These are phyloP conservation scores for Neopestalotiopsis rosae DNA, from an alignment of 2,329 filamentous ascomycete genomes.

Conservation along the genomic window DNA sequence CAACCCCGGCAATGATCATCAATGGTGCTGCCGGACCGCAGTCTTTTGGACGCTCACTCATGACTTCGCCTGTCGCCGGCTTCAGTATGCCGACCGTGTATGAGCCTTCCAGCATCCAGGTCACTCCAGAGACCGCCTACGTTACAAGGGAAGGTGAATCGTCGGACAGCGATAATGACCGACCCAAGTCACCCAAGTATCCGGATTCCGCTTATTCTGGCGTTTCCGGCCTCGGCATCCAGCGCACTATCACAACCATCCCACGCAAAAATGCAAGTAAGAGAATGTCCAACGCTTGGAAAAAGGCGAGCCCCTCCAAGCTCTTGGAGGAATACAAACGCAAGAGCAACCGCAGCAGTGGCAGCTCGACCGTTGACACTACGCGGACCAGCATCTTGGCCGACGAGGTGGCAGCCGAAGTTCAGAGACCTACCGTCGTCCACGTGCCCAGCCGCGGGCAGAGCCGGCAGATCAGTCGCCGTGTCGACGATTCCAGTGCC, in stretches of 20 bases:
- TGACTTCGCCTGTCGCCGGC: conserved; percentile 1
- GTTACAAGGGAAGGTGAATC: conserved; percentile 24
- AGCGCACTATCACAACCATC: conserved; percentile 23
- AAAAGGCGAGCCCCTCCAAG: conserved; percentile 26
- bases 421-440: conserved; percentile 37
- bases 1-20: conserved; percentile 6
- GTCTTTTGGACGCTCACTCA: background rate
- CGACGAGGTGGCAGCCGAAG: conserved; percentile 28
- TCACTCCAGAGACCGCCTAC: conserved; percentile 37
- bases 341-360: conserved; percentile 31
- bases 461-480: conserved; percentile 32
- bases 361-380: conserved; percentile 30
- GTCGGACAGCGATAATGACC: conserved; percentile 25
- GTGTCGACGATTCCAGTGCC: conserved; percentile 29
- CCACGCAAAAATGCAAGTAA: conserved; percentile 25
- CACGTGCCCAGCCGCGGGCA: conserved; percentile 39
- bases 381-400: conserved; percentile 37
- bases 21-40: background rate
- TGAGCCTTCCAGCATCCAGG: conserved; percentile 38
- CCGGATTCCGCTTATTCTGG: conserved; percentile 3
- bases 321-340: conserved; percentile 26
- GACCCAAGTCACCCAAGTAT: background rate
- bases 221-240: conserved; percentile 23
- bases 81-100: conserved; percentile 28
- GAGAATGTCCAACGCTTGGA: conserved; percentile 34